Base-by-base conservation (phyloP, 768 basidiomycete genomes). In the Rhodotorula sphaerocarpa region DNA sequence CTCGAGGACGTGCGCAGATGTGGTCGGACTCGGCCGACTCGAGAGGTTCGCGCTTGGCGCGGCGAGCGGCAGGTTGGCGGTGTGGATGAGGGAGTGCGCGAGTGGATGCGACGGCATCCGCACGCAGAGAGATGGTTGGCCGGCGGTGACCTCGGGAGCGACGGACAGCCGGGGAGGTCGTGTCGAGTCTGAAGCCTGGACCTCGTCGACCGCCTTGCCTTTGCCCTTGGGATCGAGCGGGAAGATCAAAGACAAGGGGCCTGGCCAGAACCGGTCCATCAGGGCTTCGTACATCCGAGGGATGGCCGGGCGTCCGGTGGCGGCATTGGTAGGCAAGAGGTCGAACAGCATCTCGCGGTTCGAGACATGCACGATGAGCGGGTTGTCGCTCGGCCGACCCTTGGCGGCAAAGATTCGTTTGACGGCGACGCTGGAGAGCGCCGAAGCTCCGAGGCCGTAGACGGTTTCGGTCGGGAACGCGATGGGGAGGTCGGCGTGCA, bases 401-500 rank as follows among this genome's bases (percentile, higher is more conserved):
- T 99, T 99, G 54, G 86, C 86, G 23, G 81, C 75, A 75, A 90
- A 99, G 70, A 99, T 91, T 70, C 80, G 80, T 4, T 80, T 73
- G 9, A 83, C 81, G 4, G 92, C 90, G 21, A 75, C 66, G 12
- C 55, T 34, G 7, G 80, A 66, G 48, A 90, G 77, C 0, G 93
- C 90, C 27, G 84, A 76, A 0, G 90, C 95, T 33, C 88, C 95
- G n/a, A 99, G 83, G 2, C 95, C 95, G 75, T 97, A 99, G 16
- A 99, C 95, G 0, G 95, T 97, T 76, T 99, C 95, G 34, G 95
- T 96, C 0, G 95, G 93, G 73, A 99, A 88, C 1, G 86, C 92
- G 58, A 97, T 86, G 47, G 75, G 74, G 36, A 50, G 28, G 33
- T 47, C 9, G 1, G 42, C 25, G 15, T 47, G 63, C 7, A 68